Evolutionary conservation across 768 basidiomycete genomes (phyloP), one percentile per base, ranked within the genome.

Genomic region (Filobasidium wieringae): DNA sequence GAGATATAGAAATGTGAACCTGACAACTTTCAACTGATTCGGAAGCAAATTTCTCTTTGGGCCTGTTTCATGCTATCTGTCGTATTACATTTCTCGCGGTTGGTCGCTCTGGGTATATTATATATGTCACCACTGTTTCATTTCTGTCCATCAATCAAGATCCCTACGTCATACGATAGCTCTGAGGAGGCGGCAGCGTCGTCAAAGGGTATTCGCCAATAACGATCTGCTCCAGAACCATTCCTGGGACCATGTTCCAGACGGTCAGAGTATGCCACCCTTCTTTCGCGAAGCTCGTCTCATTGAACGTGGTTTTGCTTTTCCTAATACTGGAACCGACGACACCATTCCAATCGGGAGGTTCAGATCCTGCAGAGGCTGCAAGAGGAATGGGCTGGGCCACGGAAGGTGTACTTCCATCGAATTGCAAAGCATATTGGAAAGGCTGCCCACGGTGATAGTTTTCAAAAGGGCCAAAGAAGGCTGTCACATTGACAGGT

Each of bases 331-430:
- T 66, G 26, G 59, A 54, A 29, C 54, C 52, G 30, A 68, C 64
- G 19, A 68, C 61, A n/a, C 58, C 57, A n/a, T 62, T 62, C 69
- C 69, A 70, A 51, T 70, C 69, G 1, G 52, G 50, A 24, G 69
- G 69, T 27, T 67, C 63, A n/a, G 61, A 59, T 0, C 67, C 67
- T 6, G 63, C 59, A 26, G 40, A 45, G 14, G 52, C 59, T 31
- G 56, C 31, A 11, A 47, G 15, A 7, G 51, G 55, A 27, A 70
- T 59, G 0, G 69, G 69, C n/a, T 60, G 55, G 57, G 66, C 59
- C 17, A 64, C 51, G 24, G 37, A 22, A 3, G 61, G 49, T 8
- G 41, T 36, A 24, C 58, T 40, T 19, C 65, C 63, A 50, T 68
- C 69, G 30, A 68, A 40, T 52, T 64, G 64, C 17, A 70, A 22